Conservation (phyloP, 257 asterid species). For the Nicotiana otophora region DNA sequence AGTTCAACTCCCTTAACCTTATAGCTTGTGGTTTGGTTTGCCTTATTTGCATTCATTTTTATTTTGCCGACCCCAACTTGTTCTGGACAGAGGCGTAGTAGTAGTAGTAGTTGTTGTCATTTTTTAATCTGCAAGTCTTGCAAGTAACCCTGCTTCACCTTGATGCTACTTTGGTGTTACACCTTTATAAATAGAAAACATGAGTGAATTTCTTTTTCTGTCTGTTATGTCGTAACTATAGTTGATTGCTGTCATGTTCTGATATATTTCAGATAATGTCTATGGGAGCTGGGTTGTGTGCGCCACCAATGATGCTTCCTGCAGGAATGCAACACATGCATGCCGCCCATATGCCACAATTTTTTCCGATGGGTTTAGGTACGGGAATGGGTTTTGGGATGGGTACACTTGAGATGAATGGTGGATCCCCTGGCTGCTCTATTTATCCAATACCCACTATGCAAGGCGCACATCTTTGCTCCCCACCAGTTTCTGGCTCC, state of each 20-base stretch:
- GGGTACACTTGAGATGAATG: slow-evolving; percentile 71
- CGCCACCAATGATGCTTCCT: slow-evolving; percentile 82
- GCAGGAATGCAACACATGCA: slow-evolving; percentile 64
- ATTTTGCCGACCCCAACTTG: no score
- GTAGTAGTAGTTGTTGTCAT: no score
- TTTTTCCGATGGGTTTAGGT: slow-evolving; percentile 58
- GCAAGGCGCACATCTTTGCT: slow-evolving; percentile 47
- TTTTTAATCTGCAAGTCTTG: no score
- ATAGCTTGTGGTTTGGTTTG: no score
- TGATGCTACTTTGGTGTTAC: no score
- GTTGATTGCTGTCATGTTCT: background rate
- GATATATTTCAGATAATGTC: slow-evolving; percentile 69
- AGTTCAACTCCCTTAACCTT: no score
- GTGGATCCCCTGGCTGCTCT: slow-evolving; percentile 50
- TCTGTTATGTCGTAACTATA: background rate
- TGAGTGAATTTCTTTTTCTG: no score
- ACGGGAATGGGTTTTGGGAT: slow-evolving; percentile 60
- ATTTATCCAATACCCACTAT: slow-evolving; percentile 44
- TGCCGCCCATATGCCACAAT: slow-evolving; percentile 64
- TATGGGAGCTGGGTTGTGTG: slow-evolving; percentile 82
- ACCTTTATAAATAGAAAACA: no score
- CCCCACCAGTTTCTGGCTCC: slow-evolving; percentile 37
- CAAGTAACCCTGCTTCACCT: no score
- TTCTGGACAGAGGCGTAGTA: no score
- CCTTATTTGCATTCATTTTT: no score